Evolutionary conservation across 2,329 filamentous ascomycete genomes (phyloP).

Genomic region (Tolypocladium album): DNA sequence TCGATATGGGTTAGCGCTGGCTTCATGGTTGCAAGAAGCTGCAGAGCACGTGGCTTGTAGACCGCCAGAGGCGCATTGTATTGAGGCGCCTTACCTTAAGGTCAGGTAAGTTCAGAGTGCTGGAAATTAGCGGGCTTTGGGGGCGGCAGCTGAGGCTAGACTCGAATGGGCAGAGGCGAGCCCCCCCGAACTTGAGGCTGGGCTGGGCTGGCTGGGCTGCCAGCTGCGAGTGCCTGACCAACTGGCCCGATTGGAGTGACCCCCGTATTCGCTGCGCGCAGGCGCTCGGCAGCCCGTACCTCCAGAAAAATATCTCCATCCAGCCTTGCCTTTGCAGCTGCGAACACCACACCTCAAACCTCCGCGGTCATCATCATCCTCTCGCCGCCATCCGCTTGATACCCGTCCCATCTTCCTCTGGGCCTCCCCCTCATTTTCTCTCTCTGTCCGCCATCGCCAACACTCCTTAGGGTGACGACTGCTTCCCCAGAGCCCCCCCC

Average conservation of each 20-base stretch:
- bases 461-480: conserved; percentile 1
- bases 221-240: not conserved
- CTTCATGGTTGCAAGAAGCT: not conserved
- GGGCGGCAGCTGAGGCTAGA: not conserved
- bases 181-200: not conserved
- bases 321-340: conserved; percentile 18
- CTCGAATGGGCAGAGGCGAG: not conserved
- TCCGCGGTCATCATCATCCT: conserved; percentile 15
- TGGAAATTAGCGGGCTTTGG: not conserved
- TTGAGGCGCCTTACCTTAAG: not conserved
- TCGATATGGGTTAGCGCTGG: not conserved
- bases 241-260: not conserved
- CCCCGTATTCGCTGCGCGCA: not conserved
- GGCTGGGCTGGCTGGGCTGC: not conserved
- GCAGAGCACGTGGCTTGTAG: not conserved
- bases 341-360: conserved; percentile 20
- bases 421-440: conserved; percentile 7
- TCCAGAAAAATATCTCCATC: conserved; percentile 23
- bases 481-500: conserved; percentile 1
- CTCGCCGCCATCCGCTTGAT: conserved; percentile 19
- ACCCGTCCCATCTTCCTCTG: conserved; percentile 15
- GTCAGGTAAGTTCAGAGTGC: not conserved
- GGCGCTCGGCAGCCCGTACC: conserved; percentile 4
- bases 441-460: not conserved
- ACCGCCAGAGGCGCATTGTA: not conserved